Base-by-base conservation (phyloP, 2,329 filamentous ascomycete genomes). In the Sarocladiaceae sp. region DNA sequence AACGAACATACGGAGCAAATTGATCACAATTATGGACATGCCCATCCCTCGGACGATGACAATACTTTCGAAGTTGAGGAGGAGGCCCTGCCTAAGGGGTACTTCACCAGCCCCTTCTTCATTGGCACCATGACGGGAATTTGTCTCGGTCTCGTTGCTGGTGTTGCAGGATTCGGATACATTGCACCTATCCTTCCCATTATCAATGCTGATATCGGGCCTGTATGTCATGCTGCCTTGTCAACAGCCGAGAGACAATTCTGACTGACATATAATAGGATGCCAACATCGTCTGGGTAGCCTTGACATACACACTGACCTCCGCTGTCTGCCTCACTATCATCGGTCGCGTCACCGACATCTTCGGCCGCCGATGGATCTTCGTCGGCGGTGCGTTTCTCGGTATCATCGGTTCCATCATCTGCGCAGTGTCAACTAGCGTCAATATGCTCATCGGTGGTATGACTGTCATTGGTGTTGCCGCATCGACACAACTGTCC, bases 361-460 rank as follows among this genome's bases (percentile, higher is more conserved):
- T 55, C 45, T 57, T 59, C 41, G 57, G 52, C 11, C 53, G 55
- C 15, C 40, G 40, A 13, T 43, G 40, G 40, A 43, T 43, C 27
- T 43, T 43, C 27, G 40, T 43, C 18, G 40, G 40, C 12, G 40
- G 40, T 23, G 26, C 40, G 5, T 43, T 43, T 27, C 16, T 43
- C 15, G 40, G 40, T 16, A 43, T 43, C 19, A 43, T 43, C 40
- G 40, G 40, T 7, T 32, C 40, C 27, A 43, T 68, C 37, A 54
- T 67, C 37, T 58, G 59, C 44, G 62, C 61, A 57, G 7, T 65
- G 65, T 4, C 53, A 58, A 26, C 26, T 4, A 58, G 52, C 29
- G 55, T 69, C 46, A 55, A 57, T 33, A 58, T 58, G 12, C 48
- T 69, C 27, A 65, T 69, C 45, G 56, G 53, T 26, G 63, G 60